Percentiles rank a stretch among this genome's conserved stretches.
phyloP scores from a whole-genome alignment of 148 eudicot genomes.

The Spergularia bocconei region DNA sequence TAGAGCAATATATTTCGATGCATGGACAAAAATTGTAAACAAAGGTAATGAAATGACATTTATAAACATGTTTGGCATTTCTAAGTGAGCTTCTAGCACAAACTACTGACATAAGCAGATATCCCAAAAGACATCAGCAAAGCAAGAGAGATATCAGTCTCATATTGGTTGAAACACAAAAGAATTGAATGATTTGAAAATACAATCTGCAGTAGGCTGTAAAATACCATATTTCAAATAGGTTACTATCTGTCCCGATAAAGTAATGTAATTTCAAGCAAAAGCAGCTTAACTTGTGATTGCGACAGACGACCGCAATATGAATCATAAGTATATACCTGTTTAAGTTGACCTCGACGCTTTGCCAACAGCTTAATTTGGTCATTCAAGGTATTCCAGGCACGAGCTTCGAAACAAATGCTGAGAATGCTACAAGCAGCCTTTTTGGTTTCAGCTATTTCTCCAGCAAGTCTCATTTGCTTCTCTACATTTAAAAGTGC shows the following conservation, averaged over 20 bases:
- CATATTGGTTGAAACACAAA: neutral
- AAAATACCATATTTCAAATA: neutral
- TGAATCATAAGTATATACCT: constrained; percentile 37
- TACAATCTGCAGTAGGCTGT: neutral
- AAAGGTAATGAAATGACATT: neutral
- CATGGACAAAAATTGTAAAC: neutral
- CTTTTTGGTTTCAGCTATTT: constrained; percentile 66
- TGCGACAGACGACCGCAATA: neutral
- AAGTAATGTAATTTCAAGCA: neutral
- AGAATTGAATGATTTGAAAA: neutral
- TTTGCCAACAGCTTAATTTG: constrained; percentile 83
- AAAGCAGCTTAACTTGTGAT: neutral
- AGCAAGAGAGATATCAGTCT: neutral
- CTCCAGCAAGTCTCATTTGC: constrained; percentile 82
- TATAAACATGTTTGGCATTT: neutral
- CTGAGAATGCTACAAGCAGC: constrained; percentile 70
- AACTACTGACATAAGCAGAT: neutral
- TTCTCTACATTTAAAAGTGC: constrained; percentile 75
- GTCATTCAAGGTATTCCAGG: constrained; percentile 87
- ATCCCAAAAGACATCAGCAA: neutral
- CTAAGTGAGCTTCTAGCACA: neutral
- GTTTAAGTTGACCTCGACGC: constrained; percentile 94
- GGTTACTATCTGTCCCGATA: neutral
- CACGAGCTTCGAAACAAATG: constrained; percentile 71
- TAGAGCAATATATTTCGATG: neutral